Evolutionary conservation across 148 eudicot genomes (phyloP), one percentile per base, ranked within the genome.

Genomic region (Pharnaceum exiguum): DNA sequence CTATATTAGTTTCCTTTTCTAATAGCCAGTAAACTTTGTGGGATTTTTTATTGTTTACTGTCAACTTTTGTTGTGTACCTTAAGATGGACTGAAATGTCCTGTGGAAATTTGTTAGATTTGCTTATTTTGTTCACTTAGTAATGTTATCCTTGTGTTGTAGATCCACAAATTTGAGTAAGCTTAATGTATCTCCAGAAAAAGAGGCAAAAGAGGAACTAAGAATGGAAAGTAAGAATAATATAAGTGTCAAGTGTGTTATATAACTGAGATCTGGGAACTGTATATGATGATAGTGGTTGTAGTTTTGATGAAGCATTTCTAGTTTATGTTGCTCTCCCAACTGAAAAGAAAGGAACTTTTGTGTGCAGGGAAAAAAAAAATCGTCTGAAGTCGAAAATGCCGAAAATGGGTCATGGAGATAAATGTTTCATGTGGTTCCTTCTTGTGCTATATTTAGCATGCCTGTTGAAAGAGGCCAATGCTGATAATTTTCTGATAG

Each of bases 401-500:
- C 35, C 19, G 22, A 49, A 50, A 25, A 70, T 70, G 74, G 63
- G 58, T 2, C 45, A 42, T 62, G 51, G 25, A 57, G 52, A 49
- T 40, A n/a, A 55, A 27, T 12, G 49, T 3, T 65, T 49, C 25
- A 30, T 68, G 46, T 58, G 59, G 72, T 53, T 69, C 59, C 60
- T 53, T 31, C 12, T 57, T 12, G 17, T 69, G 19, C 59, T 73
- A 11, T 73, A 36, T 73, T 15, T 57, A 13, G 45, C 46, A 33
- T 60, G 44, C 54, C 22, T 69, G 16, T 48, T 45, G 36, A 55
- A 47, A 36, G 63, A 52, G 43, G 78, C 57, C 25, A 43, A 8
- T 69, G 75, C 76, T 32, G 83, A 72, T 51, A 48, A 59, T 46
- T 70, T 75, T 51, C 42, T 82, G 29, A 60, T 82, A 49, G 81